Evolutionary conservation across 805 yeast species (phyloP).

Genomic region (Spathaspora arborariae): DNA sequence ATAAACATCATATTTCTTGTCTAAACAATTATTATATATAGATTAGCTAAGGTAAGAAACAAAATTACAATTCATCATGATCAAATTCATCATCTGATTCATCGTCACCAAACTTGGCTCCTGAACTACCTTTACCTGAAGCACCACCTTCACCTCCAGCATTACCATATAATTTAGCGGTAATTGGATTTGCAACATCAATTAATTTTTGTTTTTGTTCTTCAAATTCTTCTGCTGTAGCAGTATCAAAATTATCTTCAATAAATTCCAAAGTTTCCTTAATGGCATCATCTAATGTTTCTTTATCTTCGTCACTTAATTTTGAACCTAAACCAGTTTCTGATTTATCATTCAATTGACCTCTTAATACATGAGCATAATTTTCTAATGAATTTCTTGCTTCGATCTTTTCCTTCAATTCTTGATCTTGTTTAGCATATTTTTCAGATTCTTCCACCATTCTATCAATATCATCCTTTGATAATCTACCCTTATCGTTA

Average conservation of each 20-base stretch:
- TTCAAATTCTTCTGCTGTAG: constrained; percentile 88
- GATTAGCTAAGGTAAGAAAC: background rate
- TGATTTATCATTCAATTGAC: constrained; percentile 36
- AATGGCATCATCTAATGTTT: constrained; percentile 80
- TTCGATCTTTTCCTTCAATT: constrained; percentile 41
- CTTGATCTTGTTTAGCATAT: constrained; percentile 50
- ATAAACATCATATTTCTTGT: too few relatives aligned
- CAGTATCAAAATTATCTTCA: constrained; percentile 77
- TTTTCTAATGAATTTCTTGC: constrained; percentile 44
- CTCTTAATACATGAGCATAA: constrained; percentile 44
- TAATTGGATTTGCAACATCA: constrained; percentile 85
- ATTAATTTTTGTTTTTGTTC: constrained; percentile 82
- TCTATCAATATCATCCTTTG: constrained; percentile 95
- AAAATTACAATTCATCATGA: constrained; percentile 40
- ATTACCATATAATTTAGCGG: constrained; percentile 62
- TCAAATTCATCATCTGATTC: constrained; percentile 42
- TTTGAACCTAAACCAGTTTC: constrained; percentile 62
- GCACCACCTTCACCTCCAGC: constrained; percentile 41
- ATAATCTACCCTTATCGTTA: constrained; percentile 97
- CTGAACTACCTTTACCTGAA: constrained; percentile 41
- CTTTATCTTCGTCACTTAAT: constrained; percentile 87
- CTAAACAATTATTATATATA: too few relatives aligned
- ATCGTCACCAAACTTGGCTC: constrained; percentile 38
- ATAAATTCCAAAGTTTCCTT: constrained; percentile 85
- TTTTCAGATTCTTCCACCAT: constrained; percentile 98